phyloP scores from a whole-genome alignment of 2,329 filamentous ascomycete species.

The Capronia epimyces region DNA sequence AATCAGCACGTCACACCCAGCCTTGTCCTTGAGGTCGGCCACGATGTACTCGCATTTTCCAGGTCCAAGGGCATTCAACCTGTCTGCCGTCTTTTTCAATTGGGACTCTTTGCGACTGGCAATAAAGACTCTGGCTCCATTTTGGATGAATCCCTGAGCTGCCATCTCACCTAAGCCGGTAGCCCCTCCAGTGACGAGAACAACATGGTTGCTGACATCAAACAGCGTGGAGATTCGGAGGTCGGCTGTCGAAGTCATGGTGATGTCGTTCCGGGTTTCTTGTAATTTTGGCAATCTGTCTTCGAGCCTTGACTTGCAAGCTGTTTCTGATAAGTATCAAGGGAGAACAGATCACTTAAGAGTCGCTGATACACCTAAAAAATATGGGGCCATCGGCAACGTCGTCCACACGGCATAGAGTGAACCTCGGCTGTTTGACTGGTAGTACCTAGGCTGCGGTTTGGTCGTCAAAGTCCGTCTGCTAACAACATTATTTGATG shows the following conservation, averaged over 20 bases:
- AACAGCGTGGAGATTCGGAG: constrained; percentile 31
- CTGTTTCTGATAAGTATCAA: background rate
- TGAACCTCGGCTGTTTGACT: constrained; percentile 4
- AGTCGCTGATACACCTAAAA: background rate
- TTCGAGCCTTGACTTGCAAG: background rate
- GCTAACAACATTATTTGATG: too few relatives aligned
- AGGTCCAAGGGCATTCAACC: constrained; percentile 49
- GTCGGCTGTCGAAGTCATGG: constrained; percentile 26
- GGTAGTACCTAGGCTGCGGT: background rate
- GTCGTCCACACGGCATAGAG: background rate
- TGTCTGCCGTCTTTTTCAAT: constrained; percentile 42
- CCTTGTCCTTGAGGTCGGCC: constrained; percentile 50
- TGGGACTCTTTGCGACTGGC: constrained; percentile 50
- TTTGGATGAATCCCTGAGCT: constrained; percentile 49
- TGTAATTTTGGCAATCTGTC: background rate
- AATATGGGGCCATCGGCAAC: background rate
- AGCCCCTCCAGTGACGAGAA: constrained; percentile 32
- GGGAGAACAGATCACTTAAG: background rate
- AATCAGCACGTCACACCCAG: constrained; percentile 46
- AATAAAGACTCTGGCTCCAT: constrained; percentile 50
- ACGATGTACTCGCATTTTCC: constrained; percentile 49
- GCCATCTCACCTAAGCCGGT: constrained; percentile 45
- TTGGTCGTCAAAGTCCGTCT: too few relatives aligned
- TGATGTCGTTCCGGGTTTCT: background rate
- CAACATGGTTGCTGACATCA: constrained; percentile 31